phyloP scores from a whole-genome alignment of 305 asterid genomes.

The Rubia peregrina region DNA sequence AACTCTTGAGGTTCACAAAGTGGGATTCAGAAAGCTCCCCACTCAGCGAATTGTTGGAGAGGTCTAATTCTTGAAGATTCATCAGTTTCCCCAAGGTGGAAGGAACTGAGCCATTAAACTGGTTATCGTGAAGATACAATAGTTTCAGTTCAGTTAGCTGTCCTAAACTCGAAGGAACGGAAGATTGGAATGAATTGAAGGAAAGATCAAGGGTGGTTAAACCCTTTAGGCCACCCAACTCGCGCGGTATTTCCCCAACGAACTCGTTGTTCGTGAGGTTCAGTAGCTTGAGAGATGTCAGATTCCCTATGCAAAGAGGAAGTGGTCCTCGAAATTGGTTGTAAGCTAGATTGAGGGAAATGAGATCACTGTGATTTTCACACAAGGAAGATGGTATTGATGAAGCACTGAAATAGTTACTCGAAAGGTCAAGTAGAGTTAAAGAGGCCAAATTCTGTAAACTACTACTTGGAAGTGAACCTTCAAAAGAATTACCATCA shows the following conservation, averaged over 20 bases:
- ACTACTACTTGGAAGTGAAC: background rate
- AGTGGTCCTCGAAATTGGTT: background rate
- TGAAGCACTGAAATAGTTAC: background rate
- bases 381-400: background rate
- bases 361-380: background rate
- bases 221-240: background rate
- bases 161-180: constrained; percentile 5
- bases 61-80: background rate
- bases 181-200: background rate
- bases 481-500: background rate
- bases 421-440: background rate
- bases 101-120: background rate
- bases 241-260: background rate
- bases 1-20: background rate
- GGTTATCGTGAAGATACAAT: background rate
- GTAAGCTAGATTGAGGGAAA: background rate
- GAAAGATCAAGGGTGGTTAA: background rate
- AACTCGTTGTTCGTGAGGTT: background rate
- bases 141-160: background rate
- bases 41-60: background rate
- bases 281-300: background rate
- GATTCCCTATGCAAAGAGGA: constrained; percentile 2
- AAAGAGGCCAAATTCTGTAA: background rate
- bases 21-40: background rate
- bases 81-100: background rate